Base-by-base conservation (phyloP, 306 rosid species). In the Dicorynia guianensis region DNA sequence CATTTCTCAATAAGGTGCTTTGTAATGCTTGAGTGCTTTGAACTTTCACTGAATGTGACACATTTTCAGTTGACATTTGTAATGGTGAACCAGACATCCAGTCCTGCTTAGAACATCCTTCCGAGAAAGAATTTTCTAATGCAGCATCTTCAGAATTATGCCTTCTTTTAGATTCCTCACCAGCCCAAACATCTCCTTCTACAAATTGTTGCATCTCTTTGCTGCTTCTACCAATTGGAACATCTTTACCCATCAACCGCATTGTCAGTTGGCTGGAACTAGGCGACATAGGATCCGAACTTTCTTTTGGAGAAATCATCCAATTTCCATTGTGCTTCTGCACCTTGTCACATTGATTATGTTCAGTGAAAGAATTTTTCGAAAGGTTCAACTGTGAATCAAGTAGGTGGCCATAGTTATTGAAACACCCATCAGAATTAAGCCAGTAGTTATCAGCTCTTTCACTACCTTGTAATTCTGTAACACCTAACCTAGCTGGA, bases 191-290 rank as follows among this genome's bases (percentile, higher is more conserved):
- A 71, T 85, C 87, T 76, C 80, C 88, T 19, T 81, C 89, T 33
- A 77, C 84, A 14, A 72, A 75, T 39, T 84, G 84, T 67, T 83
- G 91, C 62, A 82, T 61, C 71, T 79, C 93, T 80, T 77, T 79
- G 85, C 85, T 85, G 85, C 89, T 89, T 69, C 86, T 86, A 79
- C 98, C 97, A 81, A 96, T 84, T 11, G 98, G 86, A 80, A 96
- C 97, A 88, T 96, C 99, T 82, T 92, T 96, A 33, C 99, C 99
- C 99, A 96, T 96, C 87, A 96, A 84, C 66, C 99, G 90, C 96
- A 96, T 87, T 19, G 99, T 96, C 77, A 91, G 93, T 64, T 87
- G 99, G 80, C 78, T 70, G 72, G 88, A 75, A 82, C 78, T 78
- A 11, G 4, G 70, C 11, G 80, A 72, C 72, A 46, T 44, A 74